Conservation (phyloP, 176 grass and related monocot species). For the Puccinellia tenuiflora region DNA sequence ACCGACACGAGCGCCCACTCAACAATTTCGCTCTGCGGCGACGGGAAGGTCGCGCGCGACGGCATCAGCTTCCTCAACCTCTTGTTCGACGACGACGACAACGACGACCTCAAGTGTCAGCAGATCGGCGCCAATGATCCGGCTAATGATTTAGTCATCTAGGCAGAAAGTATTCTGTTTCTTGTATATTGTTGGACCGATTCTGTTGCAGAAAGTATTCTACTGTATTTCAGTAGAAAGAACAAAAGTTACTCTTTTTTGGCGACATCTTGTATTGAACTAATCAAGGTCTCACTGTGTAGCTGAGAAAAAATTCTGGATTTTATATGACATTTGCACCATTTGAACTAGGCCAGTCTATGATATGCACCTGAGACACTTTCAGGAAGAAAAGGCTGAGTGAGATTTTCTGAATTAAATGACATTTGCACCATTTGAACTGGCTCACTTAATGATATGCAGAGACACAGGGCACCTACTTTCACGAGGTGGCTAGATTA, state of each 20-base stretch:
- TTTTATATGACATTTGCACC: too few relatives aligned
- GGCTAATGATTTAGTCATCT: not conserved
- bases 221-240: not conserved
- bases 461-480: not conserved
- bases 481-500: not conserved
- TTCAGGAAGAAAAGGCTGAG: not conserved
- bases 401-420: not conserved
- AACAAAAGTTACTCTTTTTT: not conserved
- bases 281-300: too few relatives aligned
- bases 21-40: not conserved
- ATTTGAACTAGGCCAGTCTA: too few relatives aligned
- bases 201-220: not conserved
- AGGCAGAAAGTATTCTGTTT: not conserved
- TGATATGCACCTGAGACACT: not conserved
- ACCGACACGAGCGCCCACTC: not conserved
- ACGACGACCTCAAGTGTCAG: not conserved
- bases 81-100: not conserved
- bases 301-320: too few relatives aligned
- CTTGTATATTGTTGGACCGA: not conserved
- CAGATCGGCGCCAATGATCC: not conserved
- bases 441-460: not conserved
- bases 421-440: not conserved
- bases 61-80: too few relatives aligned
- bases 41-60: too few relatives aligned
- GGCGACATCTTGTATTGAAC: not conserved